Evolutionary conservation across 768 basidiomycete species (phyloP).

Genomic region (Grammothele lineata): DNA sequence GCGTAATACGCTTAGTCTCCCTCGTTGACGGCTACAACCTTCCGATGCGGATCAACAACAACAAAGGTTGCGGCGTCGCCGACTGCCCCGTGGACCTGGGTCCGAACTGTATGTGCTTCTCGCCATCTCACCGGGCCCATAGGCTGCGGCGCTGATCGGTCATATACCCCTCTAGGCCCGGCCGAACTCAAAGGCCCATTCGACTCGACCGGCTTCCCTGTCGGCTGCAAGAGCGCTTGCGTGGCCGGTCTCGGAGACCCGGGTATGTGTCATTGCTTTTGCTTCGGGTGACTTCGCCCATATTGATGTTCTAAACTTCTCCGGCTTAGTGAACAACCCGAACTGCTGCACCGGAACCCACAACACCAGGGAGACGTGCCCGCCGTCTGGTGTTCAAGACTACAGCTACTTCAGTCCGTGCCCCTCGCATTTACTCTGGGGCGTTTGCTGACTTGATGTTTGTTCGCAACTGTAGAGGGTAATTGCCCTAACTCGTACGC

Average conservation of each 20-base stretch:
- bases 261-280: constrained; percentile 20
- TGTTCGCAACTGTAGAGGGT: constrained; percentile 25
- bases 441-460: background rate
- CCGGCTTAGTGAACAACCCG: constrained; percentile 41
- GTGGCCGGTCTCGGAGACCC: constrained; percentile 34
- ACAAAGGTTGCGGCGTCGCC: constrained; percentile 29
- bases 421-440: background rate
- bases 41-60: constrained; percentile 31
- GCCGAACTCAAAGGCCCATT: constrained; percentile 30
- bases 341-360: constrained; percentile 63
- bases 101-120: constrained; percentile 29
- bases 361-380: constrained; percentile 52
- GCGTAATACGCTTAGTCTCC: constrained; percentile 17
- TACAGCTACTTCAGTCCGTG: constrained; percentile 45
- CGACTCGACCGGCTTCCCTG: constrained; percentile 32
- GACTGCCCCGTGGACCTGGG: constrained; percentile 35
- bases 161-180: constrained; percentile 25
- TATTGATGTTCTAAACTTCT: background rate
- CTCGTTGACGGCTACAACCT: constrained; percentile 32
- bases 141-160: too few relatives aligned
- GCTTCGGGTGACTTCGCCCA: too few relatives aligned
- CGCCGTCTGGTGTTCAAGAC: constrained; percentile 38
- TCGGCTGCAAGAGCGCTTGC: constrained; percentile 44
- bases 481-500: constrained; percentile 45
- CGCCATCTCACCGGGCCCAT: too few relatives aligned